Evolutionary conservation across 2,329 filamentous ascomycete species (phyloP).

Genomic region (Exophiala phaeomuriformis): DNA sequence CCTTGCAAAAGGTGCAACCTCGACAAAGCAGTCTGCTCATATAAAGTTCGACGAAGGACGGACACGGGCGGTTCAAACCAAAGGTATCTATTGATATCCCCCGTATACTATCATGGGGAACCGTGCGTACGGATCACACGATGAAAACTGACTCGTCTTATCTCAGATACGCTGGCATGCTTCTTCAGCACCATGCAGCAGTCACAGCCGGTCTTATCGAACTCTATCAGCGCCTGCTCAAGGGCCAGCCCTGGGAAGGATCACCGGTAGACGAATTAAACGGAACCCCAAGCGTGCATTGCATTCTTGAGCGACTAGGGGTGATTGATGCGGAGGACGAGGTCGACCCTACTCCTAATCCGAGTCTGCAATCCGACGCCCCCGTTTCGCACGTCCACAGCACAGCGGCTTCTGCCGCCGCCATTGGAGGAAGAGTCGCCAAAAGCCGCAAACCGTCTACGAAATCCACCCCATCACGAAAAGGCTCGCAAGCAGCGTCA

Average conservation of each 20-base stretch:
- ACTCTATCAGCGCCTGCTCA: constrained; percentile 8
- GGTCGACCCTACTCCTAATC: constrained; percentile 4
- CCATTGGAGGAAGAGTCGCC: too few species aligned
- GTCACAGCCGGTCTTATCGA: constrained; percentile 12
- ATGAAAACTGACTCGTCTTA: not conserved
- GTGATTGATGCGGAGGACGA: constrained; percentile 24
- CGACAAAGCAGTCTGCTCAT: constrained; percentile 14
- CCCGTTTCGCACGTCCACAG: not conserved
- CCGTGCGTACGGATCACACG: not conserved
- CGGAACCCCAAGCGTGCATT: constrained; percentile 17
- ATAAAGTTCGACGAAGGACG: constrained; percentile 12
- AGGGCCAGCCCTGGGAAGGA: constrained; percentile 13
- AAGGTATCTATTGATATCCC: constrained; percentile 4
- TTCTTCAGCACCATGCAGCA: constrained; percentile 14
- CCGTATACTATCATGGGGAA: not conserved
- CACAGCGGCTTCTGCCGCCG: not conserved
- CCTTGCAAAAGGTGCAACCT: constrained; percentile 18
- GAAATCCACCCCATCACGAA: not conserved
- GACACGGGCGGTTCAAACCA: constrained; percentile 10
- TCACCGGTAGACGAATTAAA: constrained; percentile 11
- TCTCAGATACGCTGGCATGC: constrained; percentile 13
- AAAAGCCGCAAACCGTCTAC: not conserved
- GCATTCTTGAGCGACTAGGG: constrained; percentile 15
- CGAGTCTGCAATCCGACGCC: not conserved
- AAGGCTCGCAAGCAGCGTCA: not conserved